phyloP scores from a whole-genome alignment of 441 rosid species.

The Rhodomyrtus psidioides region DNA sequence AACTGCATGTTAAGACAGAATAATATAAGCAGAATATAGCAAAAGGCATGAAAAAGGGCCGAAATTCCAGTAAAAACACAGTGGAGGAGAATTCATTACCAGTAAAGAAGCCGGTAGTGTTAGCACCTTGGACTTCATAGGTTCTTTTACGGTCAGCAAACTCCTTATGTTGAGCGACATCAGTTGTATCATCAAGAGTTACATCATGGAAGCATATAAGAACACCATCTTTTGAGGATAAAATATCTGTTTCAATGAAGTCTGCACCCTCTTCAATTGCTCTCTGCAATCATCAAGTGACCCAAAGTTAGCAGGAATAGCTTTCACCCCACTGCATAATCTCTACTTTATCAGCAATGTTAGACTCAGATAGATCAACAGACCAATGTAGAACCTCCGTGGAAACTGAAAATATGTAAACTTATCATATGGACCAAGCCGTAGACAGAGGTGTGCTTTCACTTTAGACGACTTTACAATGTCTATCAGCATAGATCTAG shows the following conservation, averaged over 20 bases:
- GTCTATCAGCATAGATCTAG: background rate
- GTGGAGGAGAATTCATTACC: conserved; percentile 25
- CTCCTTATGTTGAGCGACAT: conserved; percentile 62
- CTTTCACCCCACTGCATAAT: background rate
- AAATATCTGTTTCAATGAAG: conserved; percentile 88
- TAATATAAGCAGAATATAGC: background rate
- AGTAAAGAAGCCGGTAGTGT: conserved; percentile 66
- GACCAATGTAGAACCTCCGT: background rate
- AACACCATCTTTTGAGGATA: conserved; percentile 79
- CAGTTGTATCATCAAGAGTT: conserved; percentile 66
- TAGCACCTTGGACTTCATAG: conserved; percentile 67
- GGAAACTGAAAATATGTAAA: background rate
- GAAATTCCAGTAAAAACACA: background rate
- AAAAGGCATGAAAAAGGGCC: background rate
- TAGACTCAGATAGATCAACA: background rate
- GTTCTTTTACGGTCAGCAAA: conserved; percentile 79
- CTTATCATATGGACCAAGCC: background rate
- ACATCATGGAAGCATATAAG: conserved; percentile 86
- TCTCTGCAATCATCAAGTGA: conserved; percentile 46
- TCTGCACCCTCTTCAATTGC: conserved; percentile 94
- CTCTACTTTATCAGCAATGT: background rate
- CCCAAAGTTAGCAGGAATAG: background rate
- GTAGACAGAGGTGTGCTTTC: background rate
- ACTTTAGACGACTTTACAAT: background rate
- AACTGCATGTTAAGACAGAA: conserved; percentile 33